phyloP scores from a whole-genome alignment of 1,139 yeast genomes.

The Blastobotrys petasosporus region DNA sequence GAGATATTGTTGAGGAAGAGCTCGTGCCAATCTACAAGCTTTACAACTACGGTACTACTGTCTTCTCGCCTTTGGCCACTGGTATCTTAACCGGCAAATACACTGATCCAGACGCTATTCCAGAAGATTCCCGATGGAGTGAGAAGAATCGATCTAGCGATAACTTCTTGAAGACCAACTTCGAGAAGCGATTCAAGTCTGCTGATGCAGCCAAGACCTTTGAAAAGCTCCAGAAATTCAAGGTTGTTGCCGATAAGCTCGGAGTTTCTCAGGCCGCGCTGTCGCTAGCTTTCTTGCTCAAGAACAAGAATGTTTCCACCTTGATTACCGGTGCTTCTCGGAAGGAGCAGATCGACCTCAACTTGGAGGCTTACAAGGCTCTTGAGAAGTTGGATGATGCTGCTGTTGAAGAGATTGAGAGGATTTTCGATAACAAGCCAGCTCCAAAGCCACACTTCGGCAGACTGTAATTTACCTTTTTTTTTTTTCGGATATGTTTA shows the following conservation, averaged over 20 bases:
- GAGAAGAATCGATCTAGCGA: conserved; percentile 17
- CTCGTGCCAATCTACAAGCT: conserved; percentile 29
- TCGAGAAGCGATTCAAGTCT: conserved; percentile 18
- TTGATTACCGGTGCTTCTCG: conserved; percentile 34
- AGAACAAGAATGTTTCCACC: conserved; percentile 31
- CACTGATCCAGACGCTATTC: conserved; percentile 23
- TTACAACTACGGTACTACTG: conserved; percentile 33
- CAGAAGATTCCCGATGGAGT: conserved; percentile 28
- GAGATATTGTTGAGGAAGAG: conserved; percentile 32
- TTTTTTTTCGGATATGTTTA: background rate
- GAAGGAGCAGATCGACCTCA: conserved; percentile 32
- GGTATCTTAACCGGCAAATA: conserved; percentile 35
- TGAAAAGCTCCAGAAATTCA: conserved; percentile 24
- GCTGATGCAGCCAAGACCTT: conserved; percentile 26
- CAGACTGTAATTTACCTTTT: conserved; percentile 11
- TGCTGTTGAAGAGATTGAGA: conserved; percentile 29
- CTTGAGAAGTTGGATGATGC: conserved; percentile 30
- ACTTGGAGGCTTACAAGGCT: conserved; percentile 31
- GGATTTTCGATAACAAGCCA: conserved; percentile 30
- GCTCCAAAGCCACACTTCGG: conserved; percentile 18
- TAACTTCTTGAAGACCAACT: conserved; percentile 10
- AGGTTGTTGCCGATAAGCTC: conserved; percentile 27
- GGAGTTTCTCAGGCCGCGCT: conserved; percentile 29
- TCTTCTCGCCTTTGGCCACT: conserved; percentile 33
- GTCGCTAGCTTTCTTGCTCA: conserved; percentile 32